Conservation (phyloP, 2,329 filamentous ascomycete genomes). For the Ceratocystis eucalypticola region DNA sequence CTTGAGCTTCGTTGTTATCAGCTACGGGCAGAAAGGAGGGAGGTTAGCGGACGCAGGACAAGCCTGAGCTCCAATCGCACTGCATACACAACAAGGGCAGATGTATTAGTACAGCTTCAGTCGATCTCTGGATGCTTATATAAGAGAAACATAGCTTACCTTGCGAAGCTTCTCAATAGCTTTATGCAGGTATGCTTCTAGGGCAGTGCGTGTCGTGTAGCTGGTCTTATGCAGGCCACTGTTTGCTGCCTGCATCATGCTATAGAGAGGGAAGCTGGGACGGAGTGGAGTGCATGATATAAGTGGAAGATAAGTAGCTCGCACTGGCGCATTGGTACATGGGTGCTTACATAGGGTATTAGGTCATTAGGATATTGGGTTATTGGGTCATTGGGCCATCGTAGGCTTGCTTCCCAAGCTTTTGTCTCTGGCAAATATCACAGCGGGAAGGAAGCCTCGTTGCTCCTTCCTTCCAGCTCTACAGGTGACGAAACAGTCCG, state of each 20-base stretch:
- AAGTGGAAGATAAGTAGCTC: background rate
- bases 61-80: no score
- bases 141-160: background rate
- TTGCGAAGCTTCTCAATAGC: background rate
- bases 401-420: no score
- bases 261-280: background rate
- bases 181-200: background rate
- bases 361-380: no score
- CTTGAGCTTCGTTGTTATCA: no score
- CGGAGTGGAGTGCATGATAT: background rate
- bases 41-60: no score
- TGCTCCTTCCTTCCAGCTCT: background rate
- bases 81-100: no score
- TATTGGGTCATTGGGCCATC: no score
- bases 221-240: background rate
- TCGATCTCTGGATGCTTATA: no score
- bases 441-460: background rate
- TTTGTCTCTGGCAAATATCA: constrained; percentile 3
- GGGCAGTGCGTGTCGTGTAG: background rate
- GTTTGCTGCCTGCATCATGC: background rate
- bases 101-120: no score
- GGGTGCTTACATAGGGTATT: no score
- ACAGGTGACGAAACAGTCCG: background rate
- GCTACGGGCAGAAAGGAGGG: no score
- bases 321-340: no score